Conservation (phyloP, 2,329 filamentous ascomycete genomes). For the Metarhizium anisopliae region DNA sequence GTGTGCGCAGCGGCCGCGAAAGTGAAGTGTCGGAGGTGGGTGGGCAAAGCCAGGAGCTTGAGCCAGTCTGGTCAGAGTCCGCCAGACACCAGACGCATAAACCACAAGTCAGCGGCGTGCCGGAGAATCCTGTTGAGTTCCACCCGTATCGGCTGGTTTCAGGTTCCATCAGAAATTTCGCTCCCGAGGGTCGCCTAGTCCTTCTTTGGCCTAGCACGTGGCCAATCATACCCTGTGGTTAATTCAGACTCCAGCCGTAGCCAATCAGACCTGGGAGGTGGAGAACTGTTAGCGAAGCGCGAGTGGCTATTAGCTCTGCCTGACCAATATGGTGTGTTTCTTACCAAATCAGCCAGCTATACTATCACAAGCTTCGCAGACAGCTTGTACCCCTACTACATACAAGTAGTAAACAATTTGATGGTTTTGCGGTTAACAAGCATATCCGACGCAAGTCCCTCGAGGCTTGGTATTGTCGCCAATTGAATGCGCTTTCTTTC, state of each 20-base stretch:
- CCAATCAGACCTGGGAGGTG: neutral
- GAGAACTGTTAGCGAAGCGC: neutral
- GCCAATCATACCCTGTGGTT: neutral
- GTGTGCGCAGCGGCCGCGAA: neutral
- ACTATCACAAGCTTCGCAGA: neutral
- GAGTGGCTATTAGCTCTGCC: neutral
- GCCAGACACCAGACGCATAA: neutral
- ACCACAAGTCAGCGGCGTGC: neutral
- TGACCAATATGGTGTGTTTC: neutral
- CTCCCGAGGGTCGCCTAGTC: neutral
- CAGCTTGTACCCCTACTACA: no score
- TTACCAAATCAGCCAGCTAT: neutral
- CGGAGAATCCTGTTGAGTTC: neutral
- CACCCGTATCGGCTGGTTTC: slow-evolving; percentile 2
- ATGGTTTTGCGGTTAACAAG: no score
- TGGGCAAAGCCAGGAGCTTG: slow-evolving; percentile 4
- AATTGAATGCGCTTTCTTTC: no score
- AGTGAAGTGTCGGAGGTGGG: slow-evolving; percentile 3
- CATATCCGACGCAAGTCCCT: no score
- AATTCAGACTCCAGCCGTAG: neutral
- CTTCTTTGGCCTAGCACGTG: neutral
- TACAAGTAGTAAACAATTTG: no score
- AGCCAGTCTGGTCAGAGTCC: slow-evolving; percentile 3
- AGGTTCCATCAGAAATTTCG: neutral
- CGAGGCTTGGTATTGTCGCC: no score